Conservation (phyloP, 768 basidiomycete species). For the Tulasnella sp. region DNA sequence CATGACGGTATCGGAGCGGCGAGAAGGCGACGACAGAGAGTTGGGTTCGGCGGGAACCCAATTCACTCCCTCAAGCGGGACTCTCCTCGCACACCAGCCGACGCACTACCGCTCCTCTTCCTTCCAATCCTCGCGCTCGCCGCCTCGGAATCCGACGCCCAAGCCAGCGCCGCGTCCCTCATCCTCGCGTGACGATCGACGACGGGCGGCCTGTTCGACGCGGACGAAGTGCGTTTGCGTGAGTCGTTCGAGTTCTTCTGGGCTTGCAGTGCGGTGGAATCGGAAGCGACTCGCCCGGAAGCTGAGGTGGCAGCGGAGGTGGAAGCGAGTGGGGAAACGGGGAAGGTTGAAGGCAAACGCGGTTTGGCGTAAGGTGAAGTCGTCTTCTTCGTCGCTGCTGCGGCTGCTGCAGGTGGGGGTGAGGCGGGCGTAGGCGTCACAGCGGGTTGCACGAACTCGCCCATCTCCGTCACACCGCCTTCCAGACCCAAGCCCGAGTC, state of each 20-base stretch:
- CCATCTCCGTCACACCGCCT: not conserved
- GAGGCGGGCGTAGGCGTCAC: not conserved
- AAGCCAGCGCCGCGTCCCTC: not conserved
- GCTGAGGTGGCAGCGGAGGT: not conserved
- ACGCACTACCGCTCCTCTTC: not conserved
- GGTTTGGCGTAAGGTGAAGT: not conserved
- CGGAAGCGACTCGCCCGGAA: not conserved
- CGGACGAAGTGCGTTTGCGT: not conserved
- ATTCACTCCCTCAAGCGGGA: not conserved
- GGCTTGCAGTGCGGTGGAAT: not conserved
- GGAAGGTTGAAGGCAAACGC: not conserved
- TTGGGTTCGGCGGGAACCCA: no score
- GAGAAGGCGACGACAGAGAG: no score
- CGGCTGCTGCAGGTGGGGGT: not conserved
- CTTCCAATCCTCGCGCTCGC: no score
- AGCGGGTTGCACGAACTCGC: not conserved
- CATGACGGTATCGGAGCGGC: no score
- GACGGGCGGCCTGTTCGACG: not conserved
- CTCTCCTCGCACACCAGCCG: not conserved
- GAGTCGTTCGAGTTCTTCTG: not conserved
- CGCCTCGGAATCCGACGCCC: not conserved
- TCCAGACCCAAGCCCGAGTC: not conserved
- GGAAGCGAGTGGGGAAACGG: not conserved
- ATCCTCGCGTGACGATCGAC: not conserved
- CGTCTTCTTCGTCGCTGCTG: not conserved